Evolutionary conservation across 1,284 basidiomycete genomes (phyloP), one percentile per base, ranked within the genome.

Genomic region (Mycena sp.): DNA sequence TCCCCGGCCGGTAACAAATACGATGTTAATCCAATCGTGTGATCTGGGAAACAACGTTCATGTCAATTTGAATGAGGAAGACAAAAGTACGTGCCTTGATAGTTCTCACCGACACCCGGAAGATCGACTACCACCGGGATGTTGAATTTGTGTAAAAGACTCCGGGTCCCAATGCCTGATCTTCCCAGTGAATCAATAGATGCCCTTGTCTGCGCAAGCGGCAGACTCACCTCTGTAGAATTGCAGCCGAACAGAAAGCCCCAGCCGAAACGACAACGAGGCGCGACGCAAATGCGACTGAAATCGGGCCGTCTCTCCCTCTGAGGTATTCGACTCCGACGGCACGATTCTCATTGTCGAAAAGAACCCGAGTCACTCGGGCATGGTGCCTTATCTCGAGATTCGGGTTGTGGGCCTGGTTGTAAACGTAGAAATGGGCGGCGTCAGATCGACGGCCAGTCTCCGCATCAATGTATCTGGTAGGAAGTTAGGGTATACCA

Each of bases 391-490:
- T 23, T n/a, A 87, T 76, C 4, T 70, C 70, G 11, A 87, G 56
- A 51, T 84, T 85, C 21, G 75, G 71, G 54, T 80, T 80, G 12
- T 72, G 66, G 1, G 70, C 64, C 49, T 85, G 80, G 30, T 83
- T 83, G 69, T 89, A 89, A 9, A 89, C 73, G 65, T 84, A 88
- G 66, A 80, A 61, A 67, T 88, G 86, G 1, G 88, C 81, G 3
- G 83, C 72, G 68, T 90, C 87, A 0, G 83, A 88, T 9, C 88
- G 84, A 51, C 69, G 81, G 26, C 88, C 88, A 0, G 81, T 86
- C 35, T 76, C 66, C 0, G 67, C 72, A 63, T 85, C 78, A 21
- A 88, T 78, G 72, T 85, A 89, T 65, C 85, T 81, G 50, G 14
- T 16, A 32, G 32, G 63, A 44, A 35, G 14, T 26, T n/a, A n/a